Evolutionary conservation across 768 basidiomycete genomes (phyloP), one percentile per base, ranked within the genome.

Genomic region (Hericium coralloides): DNA sequence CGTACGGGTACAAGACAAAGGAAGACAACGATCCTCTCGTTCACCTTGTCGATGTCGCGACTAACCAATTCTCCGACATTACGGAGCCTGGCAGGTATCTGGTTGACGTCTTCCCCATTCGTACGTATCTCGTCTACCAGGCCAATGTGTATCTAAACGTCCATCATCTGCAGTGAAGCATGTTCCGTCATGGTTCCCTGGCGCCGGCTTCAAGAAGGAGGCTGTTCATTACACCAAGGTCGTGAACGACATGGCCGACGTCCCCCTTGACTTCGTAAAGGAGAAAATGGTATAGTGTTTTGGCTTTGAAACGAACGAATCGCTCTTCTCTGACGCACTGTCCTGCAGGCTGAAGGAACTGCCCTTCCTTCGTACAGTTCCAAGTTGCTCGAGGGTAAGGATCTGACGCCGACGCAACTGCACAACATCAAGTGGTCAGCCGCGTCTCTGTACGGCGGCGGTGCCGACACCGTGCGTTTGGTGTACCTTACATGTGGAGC

Each of bases 181-280:
- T 43, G 41, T 68, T 12, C 67, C 67, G 12, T 39, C 56, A 2
- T 68, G 67, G 67, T 55, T 68, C 38, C 67, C 67, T 3, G 65
- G 67, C 5, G 66, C 67, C 0, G 43, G 53, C 3, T 68, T 68
- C 60, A 58, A 66, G 56, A 49, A 43, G 20, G 26, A 37, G 2
- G 52, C 52, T 2, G 12, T n/a, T 12, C 4, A 38, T 5, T 37
- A 20, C n/a, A 18, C 17, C 25, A 20, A 52, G 52, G 31, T 52
- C 52, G 38, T 36, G 12, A 26, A 52, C 12, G 38, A 52, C 20
- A 26, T 52, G n/a, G 60, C 55, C 12, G 41, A 56, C 4, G 17
- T 10, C 22, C 55, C 55, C 15, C 43, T 53, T 25, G 38, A 43
- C n/a, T 53, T 37, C 25, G 47, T 49, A 14, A 52, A 52, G 10